Percentiles rank a stretch among this genome's conserved stretches.
Evolutionary conservation across 2,329 filamentous ascomycete species (phyloP).

Genomic region (Golovinomyces cichoracearum): DNA sequence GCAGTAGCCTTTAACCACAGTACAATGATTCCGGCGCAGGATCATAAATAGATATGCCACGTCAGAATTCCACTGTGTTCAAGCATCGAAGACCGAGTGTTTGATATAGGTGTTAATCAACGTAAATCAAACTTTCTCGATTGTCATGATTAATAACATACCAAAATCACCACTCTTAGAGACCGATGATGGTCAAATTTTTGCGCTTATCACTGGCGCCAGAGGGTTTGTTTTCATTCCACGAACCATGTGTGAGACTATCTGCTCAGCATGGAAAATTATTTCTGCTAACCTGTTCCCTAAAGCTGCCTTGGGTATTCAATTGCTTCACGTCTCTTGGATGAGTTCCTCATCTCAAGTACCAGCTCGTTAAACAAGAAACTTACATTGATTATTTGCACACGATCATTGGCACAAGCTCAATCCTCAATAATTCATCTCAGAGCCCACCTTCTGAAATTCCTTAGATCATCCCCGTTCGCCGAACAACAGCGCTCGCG

Average conservation of each 20-base stretch:
- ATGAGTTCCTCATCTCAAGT: slow-evolving; percentile 55
- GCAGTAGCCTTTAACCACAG: too few species aligned
- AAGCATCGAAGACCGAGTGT: too few species aligned
- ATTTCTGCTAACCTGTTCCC: slow-evolving; percentile 12
- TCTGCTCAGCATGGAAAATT: too few species aligned
- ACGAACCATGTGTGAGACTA: not conserved
- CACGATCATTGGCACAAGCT: slow-evolving; percentile 49
- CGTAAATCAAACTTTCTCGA: too few species aligned
- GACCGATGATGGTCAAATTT: slow-evolving; percentile 21
- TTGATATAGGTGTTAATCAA: too few species aligned
- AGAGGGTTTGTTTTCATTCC: not conserved
- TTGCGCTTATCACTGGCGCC: slow-evolving; percentile 48
- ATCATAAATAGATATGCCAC: too few species aligned
- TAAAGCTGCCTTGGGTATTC: slow-evolving; percentile 63
- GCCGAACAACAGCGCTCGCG: slow-evolving; percentile 22
- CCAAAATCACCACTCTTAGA: slow-evolving; percentile 12
- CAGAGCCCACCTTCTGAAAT: slow-evolving; percentile 30
- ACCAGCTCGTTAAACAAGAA: slow-evolving; percentile 38
- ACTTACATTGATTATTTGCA: slow-evolving; percentile 61
- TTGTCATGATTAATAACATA: too few species aligned
- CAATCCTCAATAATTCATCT: slow-evolving; percentile 42
- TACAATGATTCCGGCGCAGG: too few species aligned
- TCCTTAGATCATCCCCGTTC: slow-evolving; percentile 20
- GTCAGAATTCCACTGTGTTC: too few species aligned
- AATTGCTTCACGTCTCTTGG: slow-evolving; percentile 60